Base-by-base conservation (phyloP, 2,329 filamentous ascomycete species). In the Mycogone perniciosa region DNA sequence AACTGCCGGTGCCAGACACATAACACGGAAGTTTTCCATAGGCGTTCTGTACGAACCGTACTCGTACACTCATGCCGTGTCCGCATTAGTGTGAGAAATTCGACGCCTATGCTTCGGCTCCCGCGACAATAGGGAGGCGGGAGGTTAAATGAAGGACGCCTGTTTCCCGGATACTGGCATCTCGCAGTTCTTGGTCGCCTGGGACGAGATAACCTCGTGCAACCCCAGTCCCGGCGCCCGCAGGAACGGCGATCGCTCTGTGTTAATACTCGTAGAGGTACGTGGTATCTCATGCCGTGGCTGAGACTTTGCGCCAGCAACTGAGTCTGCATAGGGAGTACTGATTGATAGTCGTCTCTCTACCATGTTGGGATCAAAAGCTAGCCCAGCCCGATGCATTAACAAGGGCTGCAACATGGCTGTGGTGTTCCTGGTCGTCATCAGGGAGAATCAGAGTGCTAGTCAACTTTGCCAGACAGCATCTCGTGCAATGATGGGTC, bases 261-360 rank as follows among this genome's bases (percentile, higher is more conserved):
- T 20, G 20, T 20, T 20, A 20, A 20, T 20, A n/a, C n/a, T n/a
- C n/a, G n/a, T n/a, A 20, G 20, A 20, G 20, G 20, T 20, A 20
- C 20, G 20, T 20, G 20, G 20, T 20, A 20, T 20, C 20, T 20
- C 20, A 3, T 20, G 20, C n/a, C 27, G 27, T 9, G 41, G 31
- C 45, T 30, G 46, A 52, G 46, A 42, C 31, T 20, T 52, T 46
- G 50, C 45, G 39, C 44, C 38, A 52, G 13, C 8, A 41, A 40
- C 46, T 46, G 46, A 49, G 50, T 20, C 41, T 31, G 11, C 40
- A 33, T 10, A 34, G 33, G 45, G 11, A 38, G 35, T 11, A 7
- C n/a, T 38, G 35, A 20, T 38, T 38, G 39, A 6, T 38, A 13
- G 42, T 42, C 37, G 39, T 44, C 49, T 33, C 37, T 33, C 11